Conservation (phyloP, 1,284 basidiomycete species). For the Uromyces viciae-fabae region DNA sequence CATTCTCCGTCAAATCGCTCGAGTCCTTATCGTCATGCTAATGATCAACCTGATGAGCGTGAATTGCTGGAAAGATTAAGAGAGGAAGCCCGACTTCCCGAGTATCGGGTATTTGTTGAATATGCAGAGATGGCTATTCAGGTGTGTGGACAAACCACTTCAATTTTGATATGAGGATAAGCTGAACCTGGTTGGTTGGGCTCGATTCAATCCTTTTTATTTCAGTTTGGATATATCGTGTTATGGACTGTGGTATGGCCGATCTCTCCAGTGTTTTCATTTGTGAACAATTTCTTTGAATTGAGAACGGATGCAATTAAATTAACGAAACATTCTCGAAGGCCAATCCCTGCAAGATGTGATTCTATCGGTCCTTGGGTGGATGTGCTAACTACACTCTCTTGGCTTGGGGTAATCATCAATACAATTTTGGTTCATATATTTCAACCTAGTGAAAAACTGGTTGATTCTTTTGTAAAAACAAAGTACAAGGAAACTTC, state of each 20-base stretch:
- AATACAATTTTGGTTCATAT: constrained; percentile 82
- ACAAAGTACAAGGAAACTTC: neutral
- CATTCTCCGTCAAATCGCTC: neutral
- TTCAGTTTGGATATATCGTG: constrained; percentile 79
- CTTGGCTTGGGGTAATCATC: constrained; percentile 78
- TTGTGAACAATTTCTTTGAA: constrained; percentile 62
- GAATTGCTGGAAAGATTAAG: constrained; percentile 59
- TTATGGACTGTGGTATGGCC: constrained; percentile 95
- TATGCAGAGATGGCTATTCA: constrained; percentile 90
- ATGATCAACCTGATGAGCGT: constrained; percentile 31
- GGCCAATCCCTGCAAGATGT: constrained; percentile 77
- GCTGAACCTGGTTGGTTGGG: neutral
- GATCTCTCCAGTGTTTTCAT: constrained; percentile 62
- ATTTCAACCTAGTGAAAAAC: constrained; percentile 60
- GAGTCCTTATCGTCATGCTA: neutral
- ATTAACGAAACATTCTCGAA: constrained; percentile 76
- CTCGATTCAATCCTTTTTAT: neutral
- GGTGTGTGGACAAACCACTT: neutral
- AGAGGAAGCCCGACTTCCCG: constrained; percentile 72
- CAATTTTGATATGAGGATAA: neutral
- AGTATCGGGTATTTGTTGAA: constrained; percentile 60
- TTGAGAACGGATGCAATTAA: constrained; percentile 91
- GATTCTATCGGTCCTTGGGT: constrained; percentile 95
- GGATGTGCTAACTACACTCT: constrained; percentile 64
- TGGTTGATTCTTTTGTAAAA: neutral